Base-by-base conservation (phyloP, 176 grass and related monocot genomes). In the Cenchrus fungigraminus region DNA sequence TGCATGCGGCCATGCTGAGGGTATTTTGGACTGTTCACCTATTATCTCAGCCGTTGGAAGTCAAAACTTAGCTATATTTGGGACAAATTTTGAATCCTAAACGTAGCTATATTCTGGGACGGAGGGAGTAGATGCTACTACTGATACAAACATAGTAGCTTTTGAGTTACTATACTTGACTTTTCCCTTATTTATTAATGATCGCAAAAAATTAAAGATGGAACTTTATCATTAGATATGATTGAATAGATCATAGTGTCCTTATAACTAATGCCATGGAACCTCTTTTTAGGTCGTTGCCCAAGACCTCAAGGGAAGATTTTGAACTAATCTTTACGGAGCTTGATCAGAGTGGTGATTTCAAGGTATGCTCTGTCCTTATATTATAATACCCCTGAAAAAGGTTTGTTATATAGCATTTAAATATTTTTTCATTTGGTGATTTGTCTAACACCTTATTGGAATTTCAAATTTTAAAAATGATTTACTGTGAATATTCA, bases 341-440 rank as follows among this genome's bases (percentile, higher is more conserved):
- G 84, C 89, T 98, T 85, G 96, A 98, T 87, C 83, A 62, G 22
- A 98, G 96, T 91, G 96, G 93, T 86, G 96, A 98, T 89, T 98
- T 98, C 78, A 95, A 98, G 96, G 96, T 95, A 88, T 80, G 14
- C 17, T 82, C 37, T 67, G 9, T 70, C 9, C 16, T 45, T 70
- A 44, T 45, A 70, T 45, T 70, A 17, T 68, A 68, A 68, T 9
- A 8, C 11, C 19, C 19, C 32, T 14, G 17, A 22, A 58, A n/a
- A 76, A 9, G 6, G 34, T 13, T 19, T 43, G 6, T 68, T 68
- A 43, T 57, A 59, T 59, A 59, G n/a, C 43, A 43, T 59, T 59
- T 17, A 57, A 7, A 76, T 40, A 59, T 42, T 25, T 25, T 54
- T 15, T 44, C 4, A 2, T 1, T 58, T 20, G 0, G 1, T 71